These are phyloP conservation scores for Corchorus olitorius DNA, from an alignment of 345 rosid species.

Conservation along the genomic window DNA sequence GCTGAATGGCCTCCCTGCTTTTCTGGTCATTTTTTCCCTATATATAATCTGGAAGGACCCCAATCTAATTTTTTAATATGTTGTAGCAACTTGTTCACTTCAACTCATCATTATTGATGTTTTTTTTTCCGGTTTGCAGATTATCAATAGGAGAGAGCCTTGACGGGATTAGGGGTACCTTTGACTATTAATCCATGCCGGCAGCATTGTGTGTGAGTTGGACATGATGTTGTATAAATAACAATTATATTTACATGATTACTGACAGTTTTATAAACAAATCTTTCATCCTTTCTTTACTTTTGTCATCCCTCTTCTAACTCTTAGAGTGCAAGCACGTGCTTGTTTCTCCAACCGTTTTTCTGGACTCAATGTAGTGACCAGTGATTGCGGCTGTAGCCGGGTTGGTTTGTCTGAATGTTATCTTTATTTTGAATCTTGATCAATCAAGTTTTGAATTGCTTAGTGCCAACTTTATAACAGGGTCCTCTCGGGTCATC, in stretches of 20 bases:
- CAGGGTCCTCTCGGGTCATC: background rate
- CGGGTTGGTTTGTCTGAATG: background rate
- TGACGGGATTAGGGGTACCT: slow-evolving; percentile 53
- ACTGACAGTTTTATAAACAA: background rate
- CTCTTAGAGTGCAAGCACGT: background rate
- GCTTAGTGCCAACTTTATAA: background rate
- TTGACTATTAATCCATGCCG: slow-evolving; percentile 32
- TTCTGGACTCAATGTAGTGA: background rate
- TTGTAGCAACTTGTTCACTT: background rate
- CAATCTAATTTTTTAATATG: background rate
- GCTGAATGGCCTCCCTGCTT: background rate
- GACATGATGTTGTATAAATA: slow-evolving; percentile 4
- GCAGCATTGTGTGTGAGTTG: slow-evolving; percentile 1
- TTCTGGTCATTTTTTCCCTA: background rate
- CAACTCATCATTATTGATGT: background rate
- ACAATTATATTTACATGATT: background rate
- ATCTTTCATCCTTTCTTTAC: background rate
- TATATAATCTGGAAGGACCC: background rate
- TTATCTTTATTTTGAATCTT: background rate
- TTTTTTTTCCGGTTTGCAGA: slow-evolving; percentile 30
- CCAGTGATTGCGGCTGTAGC: background rate
- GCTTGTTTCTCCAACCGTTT: background rate
- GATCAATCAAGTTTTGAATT: background rate
- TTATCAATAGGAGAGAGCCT: slow-evolving; percentile 58
- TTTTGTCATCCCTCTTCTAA: background rate